Conservation (phyloP, 345 rosid species). For the Fremontodendron californicum region DNA sequence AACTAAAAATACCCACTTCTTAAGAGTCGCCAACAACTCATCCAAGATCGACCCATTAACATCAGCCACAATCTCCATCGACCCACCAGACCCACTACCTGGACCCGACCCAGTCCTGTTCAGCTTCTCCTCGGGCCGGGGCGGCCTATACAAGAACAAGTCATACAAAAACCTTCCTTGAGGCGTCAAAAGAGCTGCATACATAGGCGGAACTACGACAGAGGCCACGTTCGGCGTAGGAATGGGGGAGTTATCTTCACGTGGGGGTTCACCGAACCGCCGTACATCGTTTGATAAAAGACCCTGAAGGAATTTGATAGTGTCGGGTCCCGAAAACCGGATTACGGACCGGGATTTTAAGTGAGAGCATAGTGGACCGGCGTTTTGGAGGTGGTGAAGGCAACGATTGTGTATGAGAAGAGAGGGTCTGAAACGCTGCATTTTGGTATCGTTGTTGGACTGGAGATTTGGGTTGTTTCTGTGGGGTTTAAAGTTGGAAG, state of each 20-base stretch:
- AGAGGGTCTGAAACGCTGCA: constrained; percentile 25
- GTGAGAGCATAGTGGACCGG: constrained; percentile 53
- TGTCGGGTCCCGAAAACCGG: constrained; percentile 87
- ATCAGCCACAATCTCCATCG: constrained; percentile 69
- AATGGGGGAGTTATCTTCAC: constrained; percentile 34
- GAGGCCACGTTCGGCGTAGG: constrained; percentile 56
- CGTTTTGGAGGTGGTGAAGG: constrained; percentile 33
- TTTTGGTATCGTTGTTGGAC: not conserved
- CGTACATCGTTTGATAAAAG: constrained; percentile 75
- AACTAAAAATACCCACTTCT: constrained; percentile 43
- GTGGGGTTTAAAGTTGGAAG: not conserved
- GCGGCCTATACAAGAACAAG: constrained; percentile 62
- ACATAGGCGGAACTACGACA: constrained; percentile 55
- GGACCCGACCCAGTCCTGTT: constrained; percentile 57
- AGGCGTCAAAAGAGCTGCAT: constrained; percentile 77
- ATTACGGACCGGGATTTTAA: constrained; percentile 71
- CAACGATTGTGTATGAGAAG: not conserved
- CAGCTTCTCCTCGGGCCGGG: constrained; percentile 54
- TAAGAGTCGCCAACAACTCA: constrained; percentile 64
- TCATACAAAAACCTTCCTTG: constrained; percentile 87
- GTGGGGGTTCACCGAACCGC: constrained; percentile 42
- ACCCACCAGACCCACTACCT: constrained; percentile 38
- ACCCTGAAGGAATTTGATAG: constrained; percentile 84
- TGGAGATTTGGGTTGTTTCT: not conserved
- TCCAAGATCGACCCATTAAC: constrained; percentile 64